Evolutionary conservation across 2,329 filamentous ascomycete genomes (phyloP), one percentile per base, ranked within the genome.

Genomic region (Talaromyces sp.): DNA sequence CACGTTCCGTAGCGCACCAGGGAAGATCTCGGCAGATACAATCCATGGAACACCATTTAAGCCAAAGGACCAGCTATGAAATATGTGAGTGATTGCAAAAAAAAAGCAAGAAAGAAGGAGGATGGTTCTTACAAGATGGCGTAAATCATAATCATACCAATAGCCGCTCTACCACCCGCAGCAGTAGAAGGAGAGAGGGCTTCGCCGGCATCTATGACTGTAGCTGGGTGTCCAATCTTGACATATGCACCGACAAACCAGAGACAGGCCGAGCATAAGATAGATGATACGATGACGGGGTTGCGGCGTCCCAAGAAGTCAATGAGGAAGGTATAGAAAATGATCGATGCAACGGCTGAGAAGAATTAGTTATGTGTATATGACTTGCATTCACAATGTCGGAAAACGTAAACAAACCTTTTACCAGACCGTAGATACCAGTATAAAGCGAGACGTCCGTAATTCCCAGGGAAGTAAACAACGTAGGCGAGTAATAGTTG

Each of bases 1-100:
- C 24, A 78, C 69, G 19, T 69, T 72, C 6, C 75, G 68, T 19
- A 78, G 65, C 0, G 70, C 71, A 3, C 69, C 68, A 0, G 76
- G 75, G 64, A 79, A 78, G 26, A 78, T 78, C 63, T 78, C 76
- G 1, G 75, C 70, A 1, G 72, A 75, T n/a, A 78, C 74, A 62
- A 78, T 77, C 74, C 75, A 78, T 0, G 75, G 75, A 0, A 77
- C 63, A 2, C 75, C 75, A 53, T 77, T 77, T 1, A 72, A 69
- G 43, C 75, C 74, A 46, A 76, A 74, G 9, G 69, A 72, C 74
- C 74, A 77, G 6, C 35, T 38, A n/a, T 14, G 1, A 38, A 9
- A n/a, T 0, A 8, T 9, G 17, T 38, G 7, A 38, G 35, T 14
- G 6, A 6, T n/a, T 14, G 3, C 35, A 38, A 38, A 5, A 14